A percentile compares a stretch with the other conserved stretches of the same genome.
Conservation (phyloP, 192 early-diverging fungal species). For the Coemansia sp. region DNA sequence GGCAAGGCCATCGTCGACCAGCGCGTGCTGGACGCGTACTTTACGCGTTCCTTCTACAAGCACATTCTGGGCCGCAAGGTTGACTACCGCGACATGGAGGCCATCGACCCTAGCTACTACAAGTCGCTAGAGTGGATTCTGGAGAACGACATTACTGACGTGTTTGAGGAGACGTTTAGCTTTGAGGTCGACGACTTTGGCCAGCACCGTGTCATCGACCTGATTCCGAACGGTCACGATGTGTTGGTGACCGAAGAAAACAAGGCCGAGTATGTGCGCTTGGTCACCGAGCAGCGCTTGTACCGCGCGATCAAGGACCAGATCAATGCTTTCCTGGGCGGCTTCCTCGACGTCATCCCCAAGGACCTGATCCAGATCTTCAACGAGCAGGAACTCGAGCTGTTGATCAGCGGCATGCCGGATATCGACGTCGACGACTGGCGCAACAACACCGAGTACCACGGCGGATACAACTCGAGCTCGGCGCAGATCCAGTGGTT, state of each 20-base stretch:
- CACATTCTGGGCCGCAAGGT: constrained; percentile 89
- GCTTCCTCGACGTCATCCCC: constrained; percentile 96
- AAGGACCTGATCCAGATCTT: constrained; percentile 91
- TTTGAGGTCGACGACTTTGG: constrained; percentile 95
- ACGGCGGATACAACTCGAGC: constrained; percentile 80
- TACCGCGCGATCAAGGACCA: constrained; percentile 91
- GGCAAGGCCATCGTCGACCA: constrained; percentile 99
- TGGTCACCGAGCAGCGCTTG: constrained; percentile 91
- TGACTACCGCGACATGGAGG: constrained; percentile 97
- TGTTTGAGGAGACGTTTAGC: constrained; percentile 93
- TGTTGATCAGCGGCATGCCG: constrained; percentile 96
- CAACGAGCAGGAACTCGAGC: constrained; percentile 98
- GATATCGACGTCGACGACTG: constrained; percentile 99
- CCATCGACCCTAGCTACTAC: constrained; percentile 95
- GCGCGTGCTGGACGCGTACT: constrained; percentile 90
- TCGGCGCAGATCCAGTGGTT: constrained; percentile 97
- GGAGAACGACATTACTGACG: constrained; percentile 92
- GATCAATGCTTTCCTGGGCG: constrained; percentile 87
- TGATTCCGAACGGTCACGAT: constrained; percentile 84
- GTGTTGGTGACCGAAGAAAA: constrained; percentile 92
- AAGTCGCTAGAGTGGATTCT: constrained; percentile 98
- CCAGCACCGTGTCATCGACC: constrained; percentile 76
- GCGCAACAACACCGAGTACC: constrained; percentile 98
- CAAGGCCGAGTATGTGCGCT: constrained; percentile 93
- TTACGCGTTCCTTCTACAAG: constrained; percentile 99